Evolutionary conservation across 176 grass and related monocot species (phyloP), one percentile per base, ranked within the genome.

Genomic region (Lolium rigidum): DNA sequence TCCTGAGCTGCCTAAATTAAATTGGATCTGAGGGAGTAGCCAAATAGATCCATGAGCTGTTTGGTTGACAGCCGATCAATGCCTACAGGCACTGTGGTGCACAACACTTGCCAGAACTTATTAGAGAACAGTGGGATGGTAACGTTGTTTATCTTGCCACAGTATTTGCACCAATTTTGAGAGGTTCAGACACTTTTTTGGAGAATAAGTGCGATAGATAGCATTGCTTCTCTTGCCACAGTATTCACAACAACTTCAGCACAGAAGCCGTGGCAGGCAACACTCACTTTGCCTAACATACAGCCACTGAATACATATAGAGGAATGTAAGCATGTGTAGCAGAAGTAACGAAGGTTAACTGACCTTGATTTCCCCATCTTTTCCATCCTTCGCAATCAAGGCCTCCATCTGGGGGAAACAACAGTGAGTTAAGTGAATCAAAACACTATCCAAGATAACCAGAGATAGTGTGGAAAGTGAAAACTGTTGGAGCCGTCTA

Each of bases 321-420:
- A 87, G 11, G 75, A 88, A 44, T 10, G 85, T 70, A 73, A 55
- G 67, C 48, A 21, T 66, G 44, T 24, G 25, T 43, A 70, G 48
- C 15, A 58, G 7, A 46, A 86, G 25, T 58, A 70, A 68, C 9
- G 51, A 48, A 22, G 21, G 26, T 9, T 77, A 63, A 47, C 80
- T 76, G 67, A 95, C 94, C 91, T 96, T 89, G 86, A 93, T 93
- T 90, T 96, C 91, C 39, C 50, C 55, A 63, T 96, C 91, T 80
- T 83, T 96, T 28, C 85, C 87, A 88, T 96, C 94, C 85, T 89
- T 93, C 66, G 85, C 78, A 66, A 93, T 92, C 85, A 96, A 86
- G 10, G 85, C 73, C 77, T 93, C 89, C 78, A 96, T 52, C 89
- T 96, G 87, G 75, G 47, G 47, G 41, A 3, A 43, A 77, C 26